A percentile compares a stretch with the other conserved stretches of the same genome.
phyloP scores from a whole-genome alignment of 257 asterid species.

The Fraxinus americana region DNA sequence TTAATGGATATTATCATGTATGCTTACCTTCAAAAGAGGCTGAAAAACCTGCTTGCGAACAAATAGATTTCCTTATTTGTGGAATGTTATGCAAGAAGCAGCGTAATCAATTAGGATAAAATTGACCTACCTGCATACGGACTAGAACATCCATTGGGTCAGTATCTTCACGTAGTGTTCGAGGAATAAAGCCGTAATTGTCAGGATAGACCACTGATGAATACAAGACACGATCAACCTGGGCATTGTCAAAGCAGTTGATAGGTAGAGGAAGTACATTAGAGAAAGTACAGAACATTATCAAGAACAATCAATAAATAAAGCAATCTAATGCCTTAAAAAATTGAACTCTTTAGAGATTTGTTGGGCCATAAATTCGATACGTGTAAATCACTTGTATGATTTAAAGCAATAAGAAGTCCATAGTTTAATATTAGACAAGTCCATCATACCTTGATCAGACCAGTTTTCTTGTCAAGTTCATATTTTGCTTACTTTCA shows the following conservation, averaged over 20 bases:
- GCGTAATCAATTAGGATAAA: background rate
- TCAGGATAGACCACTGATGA: conserved; percentile 71
- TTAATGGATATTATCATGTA: too few species aligned
- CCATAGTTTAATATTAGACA: background rate
- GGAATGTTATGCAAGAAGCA: too few species aligned
- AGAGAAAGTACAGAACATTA: too few species aligned
- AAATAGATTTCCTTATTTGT: background rate
- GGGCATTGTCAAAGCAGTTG: background rate
- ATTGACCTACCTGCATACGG: conserved; percentile 54
- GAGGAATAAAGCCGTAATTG: conserved; percentile 67
- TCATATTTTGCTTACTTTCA: conserved; percentile 65
- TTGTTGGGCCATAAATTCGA: too few species aligned
- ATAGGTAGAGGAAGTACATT: background rate
- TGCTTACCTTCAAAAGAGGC: too few species aligned
- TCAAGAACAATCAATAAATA: too few species aligned
- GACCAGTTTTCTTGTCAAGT: conserved; percentile 67
- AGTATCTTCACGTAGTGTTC: conserved; percentile 64
- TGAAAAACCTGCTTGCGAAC: too few species aligned
- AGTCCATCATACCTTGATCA: conserved; percentile 49
- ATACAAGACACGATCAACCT: conserved; percentile 68
- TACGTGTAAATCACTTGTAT: too few species aligned
- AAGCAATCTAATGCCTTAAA: too few species aligned
- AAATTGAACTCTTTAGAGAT: too few species aligned
- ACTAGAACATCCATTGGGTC: conserved; percentile 70
- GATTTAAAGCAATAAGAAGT: too few species aligned